These are phyloP conservation scores for Rhynchosporium secalis DNA, from an alignment of 2,329 filamentous ascomycete genomes.

Conservation along the genomic window DNA sequence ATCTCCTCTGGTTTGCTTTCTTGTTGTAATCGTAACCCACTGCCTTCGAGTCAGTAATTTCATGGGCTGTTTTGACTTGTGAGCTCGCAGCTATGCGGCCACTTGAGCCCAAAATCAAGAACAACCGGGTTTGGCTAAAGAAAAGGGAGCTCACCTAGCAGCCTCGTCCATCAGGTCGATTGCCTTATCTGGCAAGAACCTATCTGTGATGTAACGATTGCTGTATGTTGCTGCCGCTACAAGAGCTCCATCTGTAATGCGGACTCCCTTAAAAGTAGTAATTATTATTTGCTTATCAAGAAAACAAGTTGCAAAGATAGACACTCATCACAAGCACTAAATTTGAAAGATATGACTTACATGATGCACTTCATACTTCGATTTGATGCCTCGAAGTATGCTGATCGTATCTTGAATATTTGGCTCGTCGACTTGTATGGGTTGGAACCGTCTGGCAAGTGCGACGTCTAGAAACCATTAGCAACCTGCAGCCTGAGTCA, in stretches of 20 bases:
- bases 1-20: constrained; percentile 97
- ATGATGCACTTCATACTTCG: constrained; percentile 96
- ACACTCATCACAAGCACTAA: too few relatives aligned
- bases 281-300: neutral
- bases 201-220: constrained; percentile 95
- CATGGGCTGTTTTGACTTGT: neutral
- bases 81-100: neutral
- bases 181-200: constrained; percentile 94
- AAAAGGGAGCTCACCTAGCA: constrained; percentile 51
- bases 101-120: neutral
- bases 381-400: constrained; percentile 93
- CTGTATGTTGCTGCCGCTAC: constrained; percentile 90
- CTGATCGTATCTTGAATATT: constrained; percentile 90
- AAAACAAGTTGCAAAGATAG: neutral
- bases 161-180: constrained; percentile 90
- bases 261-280: constrained; percentile 55
- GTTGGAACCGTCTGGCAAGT: constrained; percentile 87
- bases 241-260: constrained; percentile 88
- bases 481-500: neutral
- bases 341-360: constrained; percentile 39
- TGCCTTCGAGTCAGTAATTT: neutral
- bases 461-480: constrained; percentile 66
- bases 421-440: constrained; percentile 90
- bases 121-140: neutral
- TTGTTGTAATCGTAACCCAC: constrained; percentile 85